Evolutionary conservation across 1,139 yeast species (phyloP).

Genomic region (Pichia sp.): DNA sequence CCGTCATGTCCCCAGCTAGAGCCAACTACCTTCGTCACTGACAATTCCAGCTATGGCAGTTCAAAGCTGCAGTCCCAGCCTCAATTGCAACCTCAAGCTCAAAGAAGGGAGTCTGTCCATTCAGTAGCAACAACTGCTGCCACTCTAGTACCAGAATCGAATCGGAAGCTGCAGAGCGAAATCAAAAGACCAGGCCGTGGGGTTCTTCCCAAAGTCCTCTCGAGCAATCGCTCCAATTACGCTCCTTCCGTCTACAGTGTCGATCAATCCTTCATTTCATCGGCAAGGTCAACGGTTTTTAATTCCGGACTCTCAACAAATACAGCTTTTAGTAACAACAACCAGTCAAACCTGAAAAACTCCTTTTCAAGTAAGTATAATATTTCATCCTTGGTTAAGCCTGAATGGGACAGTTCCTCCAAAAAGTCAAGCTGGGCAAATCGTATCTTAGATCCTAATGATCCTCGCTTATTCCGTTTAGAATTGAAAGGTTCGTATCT

Average conservation of each 20-base stretch:
- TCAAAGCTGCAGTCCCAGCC: not conserved
- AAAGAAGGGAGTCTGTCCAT: constrained; percentile 4
- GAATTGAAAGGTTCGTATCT: constrained; percentile 64
- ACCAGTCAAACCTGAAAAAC: not conserved
- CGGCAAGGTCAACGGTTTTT: not conserved
- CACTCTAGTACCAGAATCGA: not conserved
- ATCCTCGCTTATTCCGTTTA: constrained; percentile 47
- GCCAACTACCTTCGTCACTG: not conserved
- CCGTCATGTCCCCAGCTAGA: not conserved
- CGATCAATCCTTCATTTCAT: not conserved
- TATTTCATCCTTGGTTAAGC: constrained; percentile 22
- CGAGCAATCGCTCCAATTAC: constrained; percentile 1
- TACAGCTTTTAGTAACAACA: not conserved
- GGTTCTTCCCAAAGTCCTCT: not conserved
- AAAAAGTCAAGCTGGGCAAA: constrained; percentile 47
- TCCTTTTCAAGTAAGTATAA: not conserved
- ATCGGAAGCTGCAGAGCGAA: constrained; percentile 4
- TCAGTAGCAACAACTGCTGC: constrained; percentile 2
- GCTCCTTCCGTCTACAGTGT: not conserved
- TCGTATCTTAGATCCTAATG: constrained; percentile 39
- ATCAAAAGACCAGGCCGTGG: constrained; percentile 7
- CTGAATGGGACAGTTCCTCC: constrained; percentile 34
- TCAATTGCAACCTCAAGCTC: not conserved
- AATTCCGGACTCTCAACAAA: not conserved
- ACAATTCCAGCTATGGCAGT: not conserved